A percentile compares a stretch with the other conserved stretches of the same genome.
Evolutionary conservation across 2,329 filamentous ascomycete species (phyloP).

Genomic region (Aureobasidium pullulans): DNA sequence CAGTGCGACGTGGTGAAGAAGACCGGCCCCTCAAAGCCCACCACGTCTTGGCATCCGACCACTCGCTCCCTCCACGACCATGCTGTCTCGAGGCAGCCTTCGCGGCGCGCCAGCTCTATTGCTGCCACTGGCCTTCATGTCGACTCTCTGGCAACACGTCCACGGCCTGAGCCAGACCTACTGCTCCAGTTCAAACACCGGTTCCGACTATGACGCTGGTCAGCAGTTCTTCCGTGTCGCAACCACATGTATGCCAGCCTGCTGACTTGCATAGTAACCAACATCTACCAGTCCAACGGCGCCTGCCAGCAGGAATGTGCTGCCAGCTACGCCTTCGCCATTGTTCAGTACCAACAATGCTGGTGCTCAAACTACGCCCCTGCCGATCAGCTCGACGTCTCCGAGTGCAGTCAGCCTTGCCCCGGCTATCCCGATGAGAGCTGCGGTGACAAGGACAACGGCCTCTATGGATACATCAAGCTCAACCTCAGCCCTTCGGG

Average conservation of each 20-base stretch:
- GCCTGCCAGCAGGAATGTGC: slow-evolving; percentile 57
- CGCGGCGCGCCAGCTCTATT: slow-evolving; percentile 6
- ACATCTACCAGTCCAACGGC: slow-evolving; percentile 57
- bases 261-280: slow-evolving; percentile 25
- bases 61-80: not conserved
- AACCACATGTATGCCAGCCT: not conserved
- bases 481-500: slow-evolving; percentile 50
- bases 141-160: slow-evolving; percentile 12
- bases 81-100: not conserved
- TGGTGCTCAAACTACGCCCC: slow-evolving; percentile 71
- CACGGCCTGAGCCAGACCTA: slow-evolving; percentile 29
- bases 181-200: slow-evolving; percentile 40
- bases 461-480: slow-evolving; percentile 59
- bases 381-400: slow-evolving; percentile 28
- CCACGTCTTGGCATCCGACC: slow-evolving; percentile 22
- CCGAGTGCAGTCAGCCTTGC: slow-evolving; percentile 52
- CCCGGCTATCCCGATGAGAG: slow-evolving; percentile 61
- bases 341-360: slow-evolving; percentile 58
- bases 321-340: slow-evolving; percentile 55
- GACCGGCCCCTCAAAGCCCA: slow-evolving; percentile 19
- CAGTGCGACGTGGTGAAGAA: slow-evolving; percentile 16
- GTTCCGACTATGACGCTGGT: slow-evolving; percentile 29
- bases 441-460: slow-evolving; percentile 52
- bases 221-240: slow-evolving; percentile 16
- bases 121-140: slow-evolving; percentile 13